Conservation (phyloP, 371 early-diverging fungal species). For the Mucor velutinosus region DNA sequence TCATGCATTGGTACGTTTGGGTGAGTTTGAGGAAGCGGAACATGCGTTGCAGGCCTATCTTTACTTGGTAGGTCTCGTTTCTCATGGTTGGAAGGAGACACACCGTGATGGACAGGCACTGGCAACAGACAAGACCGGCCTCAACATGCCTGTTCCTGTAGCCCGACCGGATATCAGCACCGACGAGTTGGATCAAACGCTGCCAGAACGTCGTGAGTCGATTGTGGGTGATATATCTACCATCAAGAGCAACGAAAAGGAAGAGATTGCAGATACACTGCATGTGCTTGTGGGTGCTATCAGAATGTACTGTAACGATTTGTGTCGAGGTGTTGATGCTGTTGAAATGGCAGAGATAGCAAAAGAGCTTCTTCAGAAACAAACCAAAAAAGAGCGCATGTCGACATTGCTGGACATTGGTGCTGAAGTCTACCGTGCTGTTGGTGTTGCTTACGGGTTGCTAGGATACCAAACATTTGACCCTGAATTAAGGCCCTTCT, state of each 20-base stretch:
- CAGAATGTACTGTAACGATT: slow-evolving; percentile 51
- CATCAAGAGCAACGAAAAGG: slow-evolving; percentile 31
- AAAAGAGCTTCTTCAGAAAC: slow-evolving; percentile 25
- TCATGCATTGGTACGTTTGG: slow-evolving; percentile 55
- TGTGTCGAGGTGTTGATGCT: slow-evolving; percentile 47
- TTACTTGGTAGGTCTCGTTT: slow-evolving; percentile 49
- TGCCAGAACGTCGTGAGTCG: neutral
- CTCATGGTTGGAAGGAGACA: slow-evolving; percentile 36
- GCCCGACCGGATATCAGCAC: slow-evolving; percentile 11
- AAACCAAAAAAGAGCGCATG: slow-evolving; percentile 7
- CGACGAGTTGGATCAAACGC: neutral
- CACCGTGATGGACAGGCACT: slow-evolving; percentile 37
- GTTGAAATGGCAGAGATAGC: slow-evolving; percentile 55
- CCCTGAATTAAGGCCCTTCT: slow-evolving; percentile 64
- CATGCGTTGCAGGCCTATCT: slow-evolving; percentile 69
- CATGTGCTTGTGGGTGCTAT: slow-evolving; percentile 50
- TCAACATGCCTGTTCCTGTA: slow-evolving; percentile 25
- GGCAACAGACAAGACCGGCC: slow-evolving; percentile 23
- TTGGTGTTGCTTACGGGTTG: slow-evolving; percentile 69
- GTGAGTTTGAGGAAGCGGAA: slow-evolving; percentile 78
- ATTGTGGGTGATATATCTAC: slow-evolving; percentile 23
- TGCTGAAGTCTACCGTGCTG: slow-evolving; percentile 51
- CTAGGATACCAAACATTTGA: slow-evolving; percentile 67
- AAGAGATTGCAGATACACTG: slow-evolving; percentile 36
- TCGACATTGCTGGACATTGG: slow-evolving; percentile 14